Base-by-base conservation (phyloP, 2,329 filamentous ascomycete genomes). In the Amauroascus verrucosus region DNA sequence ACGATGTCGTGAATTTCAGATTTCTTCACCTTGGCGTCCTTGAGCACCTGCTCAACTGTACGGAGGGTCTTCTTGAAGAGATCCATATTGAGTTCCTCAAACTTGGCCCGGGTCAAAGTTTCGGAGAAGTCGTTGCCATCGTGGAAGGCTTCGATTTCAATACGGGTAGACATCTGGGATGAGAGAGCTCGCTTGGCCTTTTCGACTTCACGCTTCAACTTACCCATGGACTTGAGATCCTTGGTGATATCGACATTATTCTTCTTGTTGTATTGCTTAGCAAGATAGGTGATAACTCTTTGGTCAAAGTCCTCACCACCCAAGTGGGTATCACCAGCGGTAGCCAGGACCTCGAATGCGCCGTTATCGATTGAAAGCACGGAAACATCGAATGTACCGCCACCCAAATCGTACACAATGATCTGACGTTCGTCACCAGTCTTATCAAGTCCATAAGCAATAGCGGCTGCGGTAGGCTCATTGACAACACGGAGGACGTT, bases 291-390 rank as follows among this genome's bases (percentile, higher is more conserved):
- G 78, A 97, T 95, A 72, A 97, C 81, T 70, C 91, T 85, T 81
- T 97, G 89, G 73, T 97, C 91, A 72, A 97, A 97, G 78, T 97
- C 91, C 75, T 97, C 90, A 83, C 90, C 90, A 85, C 90, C 90
- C 63, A 96, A 82, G 74, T 95, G 90, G 65, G 90, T 95, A 72
- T 96, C 90, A 88, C 90, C 89, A 69, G 89, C 88, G 65, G 89
- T 95, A 72, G 90, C 86, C 74, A 91, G 75, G 63, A 96, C 90
- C 78, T 95, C 89, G 69, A 96, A 95, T 64, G 95, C 87, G 70
- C 90, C 90, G 68, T 89, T 79, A 64, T 95, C 88, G 60, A 94
- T 93, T 56, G 86, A 93, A 54, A 95, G 82, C 61, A 95, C 87
- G 52, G 89, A 93, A 49, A 94, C 87, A 88, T 94, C 88, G 69